Base-by-base conservation (phyloP, 2,329 filamentous ascomycete species). In the Colletotrichum orchidophilum region DNA sequence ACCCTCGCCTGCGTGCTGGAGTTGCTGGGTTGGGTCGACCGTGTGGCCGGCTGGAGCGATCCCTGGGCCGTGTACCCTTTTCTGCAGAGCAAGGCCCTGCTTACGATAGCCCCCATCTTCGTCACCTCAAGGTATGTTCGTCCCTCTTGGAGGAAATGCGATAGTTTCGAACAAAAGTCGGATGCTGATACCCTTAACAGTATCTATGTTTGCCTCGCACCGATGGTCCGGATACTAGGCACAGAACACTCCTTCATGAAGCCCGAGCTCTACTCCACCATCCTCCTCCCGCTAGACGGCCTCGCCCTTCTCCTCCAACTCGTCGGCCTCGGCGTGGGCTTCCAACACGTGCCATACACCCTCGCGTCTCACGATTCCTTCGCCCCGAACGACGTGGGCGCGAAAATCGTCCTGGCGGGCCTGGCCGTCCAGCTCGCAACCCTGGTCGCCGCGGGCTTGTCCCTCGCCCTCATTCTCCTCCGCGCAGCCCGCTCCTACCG, bases 21-120 rank as follows among this genome's bases (percentile, higher is more conserved):
- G 60, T 66, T 75, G 8, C 50, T 76, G 18, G 78, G 76, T 35
- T 76, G 77, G 62, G 73, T 54, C 11, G 68, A 73, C 24, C 74
- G 78, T 29, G 35, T 76, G 13, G 75, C 68, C 8, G 77, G 74
- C 58, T 74, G 63, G 61, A 35, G 66, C 7, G 66, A 77, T 27
- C 75, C 76, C 2, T 79, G 76, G 77, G 73, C 74, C 35, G 71
- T 75, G 18, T 72, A 68, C 31, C 66, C 75, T 15, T 77, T 76
- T 39, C 73, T 75, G 11, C 71, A 73, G 24, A 74, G 74, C 46
- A 77, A 72, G 33, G 53, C 74, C 1, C 74, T 76, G 13, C 69
- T 79, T 29, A 76, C 76, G 12, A 65, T 79, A 12, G 77, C 78
- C 1, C 77, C 79, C 2, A 74, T 75, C 0, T 78, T 78, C 29